Evolutionary conservation across 2,329 filamentous ascomycete genomes (phyloP).

Genomic region (Didymellaceae sp.): DNA sequence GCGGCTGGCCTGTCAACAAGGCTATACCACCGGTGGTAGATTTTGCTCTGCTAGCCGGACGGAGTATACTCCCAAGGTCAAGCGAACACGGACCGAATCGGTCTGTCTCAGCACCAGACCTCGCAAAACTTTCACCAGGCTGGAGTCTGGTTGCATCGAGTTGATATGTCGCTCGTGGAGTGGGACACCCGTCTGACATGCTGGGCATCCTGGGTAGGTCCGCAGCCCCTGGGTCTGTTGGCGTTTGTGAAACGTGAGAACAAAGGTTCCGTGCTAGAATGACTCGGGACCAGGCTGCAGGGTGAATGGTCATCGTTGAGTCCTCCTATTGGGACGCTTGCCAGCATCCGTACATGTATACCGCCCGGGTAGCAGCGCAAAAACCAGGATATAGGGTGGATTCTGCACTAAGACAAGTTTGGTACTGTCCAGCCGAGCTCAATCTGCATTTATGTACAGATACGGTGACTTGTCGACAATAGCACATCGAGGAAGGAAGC

Average conservation of each 20-base stretch:
- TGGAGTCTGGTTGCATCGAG: neutral
- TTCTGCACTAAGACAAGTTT: too few relatives aligned
- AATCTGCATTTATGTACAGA: too few relatives aligned
- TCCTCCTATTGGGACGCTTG: neutral
- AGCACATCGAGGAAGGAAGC: too few relatives aligned
- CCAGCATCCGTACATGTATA: neutral
- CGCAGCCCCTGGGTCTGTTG: too few relatives aligned
- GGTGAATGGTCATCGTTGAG: neutral
- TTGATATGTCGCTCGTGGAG: slow-evolving; percentile 6
- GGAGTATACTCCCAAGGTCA: neutral
- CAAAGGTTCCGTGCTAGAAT: neutral
- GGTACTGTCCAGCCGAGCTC: too few relatives aligned
- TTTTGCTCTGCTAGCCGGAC: neutral
- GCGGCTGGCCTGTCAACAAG: too few relatives aligned
- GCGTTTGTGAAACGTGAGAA: neutral
- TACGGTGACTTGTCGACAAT: too few relatives aligned
- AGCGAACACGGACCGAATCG: neutral
- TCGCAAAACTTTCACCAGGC: slow-evolving; percentile 2
- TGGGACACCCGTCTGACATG: slow-evolving; percentile 8
- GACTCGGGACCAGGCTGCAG: neutral
- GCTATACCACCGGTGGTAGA: too few relatives aligned
- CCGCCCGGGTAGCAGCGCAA: too few relatives aligned
- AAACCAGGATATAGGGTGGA: too few relatives aligned
- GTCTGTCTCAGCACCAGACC: neutral
- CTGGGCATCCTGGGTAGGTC: too few relatives aligned